Percentiles rank a stretch among this genome's conserved stretches.
Conservation (phyloP, 495 filamentous ascomycete genomes). For the Barbatosphaeria neglecta region DNA sequence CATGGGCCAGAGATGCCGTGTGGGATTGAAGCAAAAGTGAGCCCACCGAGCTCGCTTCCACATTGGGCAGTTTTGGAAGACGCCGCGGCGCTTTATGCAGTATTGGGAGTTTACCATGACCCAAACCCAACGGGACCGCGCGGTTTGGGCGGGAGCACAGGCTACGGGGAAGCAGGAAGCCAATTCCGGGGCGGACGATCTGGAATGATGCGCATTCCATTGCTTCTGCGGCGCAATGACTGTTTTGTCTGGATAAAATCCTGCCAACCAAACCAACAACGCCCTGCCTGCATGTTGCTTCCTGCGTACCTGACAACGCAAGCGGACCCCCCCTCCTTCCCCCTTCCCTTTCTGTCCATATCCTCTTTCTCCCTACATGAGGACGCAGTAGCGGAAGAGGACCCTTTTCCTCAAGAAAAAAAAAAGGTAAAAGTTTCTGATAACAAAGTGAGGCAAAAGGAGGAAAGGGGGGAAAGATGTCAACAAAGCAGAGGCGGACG, state of each 20-base stretch:
- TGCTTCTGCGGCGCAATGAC: constrained; percentile 2
- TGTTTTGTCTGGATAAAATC: constrained; percentile 8
- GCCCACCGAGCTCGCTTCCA: not conserved
- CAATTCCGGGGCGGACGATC: constrained; percentile 2
- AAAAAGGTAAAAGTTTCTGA: not conserved
- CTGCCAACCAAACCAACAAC: not conserved
- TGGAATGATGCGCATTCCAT: constrained; percentile 4
- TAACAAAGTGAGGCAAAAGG: not conserved
- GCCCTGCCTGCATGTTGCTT: not conserved
- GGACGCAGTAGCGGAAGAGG: not conserved
- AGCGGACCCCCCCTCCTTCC: not conserved
- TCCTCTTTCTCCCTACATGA: too few relatives aligned
- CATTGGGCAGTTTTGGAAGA: not conserved
- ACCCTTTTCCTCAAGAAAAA: too few relatives aligned
- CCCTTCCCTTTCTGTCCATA: too few relatives aligned
- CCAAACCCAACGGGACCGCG: not conserved
- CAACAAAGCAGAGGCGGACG: not conserved
- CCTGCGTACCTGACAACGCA: not conserved
- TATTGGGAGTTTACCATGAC: not conserved
- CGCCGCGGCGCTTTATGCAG: not conserved
- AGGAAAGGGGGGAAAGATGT: not conserved
- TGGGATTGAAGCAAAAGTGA: not conserved
- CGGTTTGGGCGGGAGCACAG: constrained; percentile 2
- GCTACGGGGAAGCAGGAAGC: constrained; percentile 3
- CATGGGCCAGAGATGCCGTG: not conserved